phyloP scores from a whole-genome alignment of 768 basidiomycete genomes.

The Sporobolomyces phaffii region DNA sequence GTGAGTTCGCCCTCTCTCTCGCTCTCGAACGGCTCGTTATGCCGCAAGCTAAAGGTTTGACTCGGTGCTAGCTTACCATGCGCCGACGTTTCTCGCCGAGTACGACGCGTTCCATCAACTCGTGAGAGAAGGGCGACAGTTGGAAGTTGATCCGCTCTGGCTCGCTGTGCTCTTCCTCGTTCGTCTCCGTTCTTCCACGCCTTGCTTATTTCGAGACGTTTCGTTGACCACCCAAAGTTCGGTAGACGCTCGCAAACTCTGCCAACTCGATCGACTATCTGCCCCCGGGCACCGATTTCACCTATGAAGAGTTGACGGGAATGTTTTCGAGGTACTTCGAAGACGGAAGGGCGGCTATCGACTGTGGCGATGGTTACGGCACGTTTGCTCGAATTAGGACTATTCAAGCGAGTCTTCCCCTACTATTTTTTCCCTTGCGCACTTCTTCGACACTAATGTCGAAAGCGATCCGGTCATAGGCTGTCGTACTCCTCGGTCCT shows the following conservation, averaged over 20 bases:
- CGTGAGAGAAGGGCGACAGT: constrained; percentile 2
- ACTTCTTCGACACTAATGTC: too few relatives aligned
- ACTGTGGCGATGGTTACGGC: constrained; percentile 17
- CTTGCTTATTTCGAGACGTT: background rate
- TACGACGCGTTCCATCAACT: constrained; percentile 22
- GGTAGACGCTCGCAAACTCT: constrained; percentile 14
- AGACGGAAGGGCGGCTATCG: constrained; percentile 18
- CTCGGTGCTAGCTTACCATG: constrained; percentile 18
- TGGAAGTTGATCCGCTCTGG: constrained; percentile 30
- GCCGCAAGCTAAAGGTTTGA: too few relatives aligned
- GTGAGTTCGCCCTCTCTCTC: background rate
- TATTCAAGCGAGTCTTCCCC: constrained; percentile 1
- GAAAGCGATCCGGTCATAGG: too few relatives aligned
- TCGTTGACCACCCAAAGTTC: background rate
- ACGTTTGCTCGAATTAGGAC: constrained; percentile 8
- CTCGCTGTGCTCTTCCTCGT: constrained; percentile 12
- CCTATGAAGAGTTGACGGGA: background rate
- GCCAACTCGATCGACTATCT: constrained; percentile 20
- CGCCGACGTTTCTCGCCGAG: constrained; percentile 27
- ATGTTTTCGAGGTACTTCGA: constrained; percentile 8
- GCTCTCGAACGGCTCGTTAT: too few relatives aligned
- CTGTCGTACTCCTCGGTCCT: constrained; percentile 13
- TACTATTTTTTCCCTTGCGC: too few relatives aligned
- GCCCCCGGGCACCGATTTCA: constrained; percentile 3
- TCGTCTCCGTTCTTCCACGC: too few relatives aligned